Percentiles rank a stretch among this genome's conserved stretches.
phyloP scores from a whole-genome alignment of 1,284 basidiomycete species.

The Pseudozyma thailandica region DNA sequence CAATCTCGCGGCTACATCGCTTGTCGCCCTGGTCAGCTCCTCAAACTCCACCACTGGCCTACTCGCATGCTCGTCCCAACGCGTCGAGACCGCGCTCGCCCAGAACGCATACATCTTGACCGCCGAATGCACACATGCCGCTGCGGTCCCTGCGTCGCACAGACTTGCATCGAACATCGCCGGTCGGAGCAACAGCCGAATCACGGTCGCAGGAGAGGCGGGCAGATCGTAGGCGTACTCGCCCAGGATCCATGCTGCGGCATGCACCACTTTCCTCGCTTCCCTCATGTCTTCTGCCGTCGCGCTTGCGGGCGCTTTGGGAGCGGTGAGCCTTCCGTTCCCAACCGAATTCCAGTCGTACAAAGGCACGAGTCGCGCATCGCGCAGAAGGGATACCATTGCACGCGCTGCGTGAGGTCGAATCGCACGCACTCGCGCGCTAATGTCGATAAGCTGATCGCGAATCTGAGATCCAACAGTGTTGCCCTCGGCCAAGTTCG shows the following conservation, averaged over 20 bases:
- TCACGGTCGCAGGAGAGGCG: constrained; percentile 53
- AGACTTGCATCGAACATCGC: constrained; percentile 30
- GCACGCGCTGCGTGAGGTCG: constrained; percentile 82
- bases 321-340: background rate
- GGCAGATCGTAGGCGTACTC: constrained; percentile 77
- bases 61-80: constrained; percentile 82
- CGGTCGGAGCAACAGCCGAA: constrained; percentile 72
- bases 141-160: constrained; percentile 36
- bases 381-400: constrained; percentile 81
- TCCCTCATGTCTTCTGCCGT: constrained; percentile 17
- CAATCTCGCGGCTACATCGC: constrained; percentile 74
- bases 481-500: constrained; percentile 73
- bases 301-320: constrained; percentile 70
- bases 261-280: constrained; percentile 79
- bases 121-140: constrained; percentile 79
- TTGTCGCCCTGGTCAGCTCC: constrained; percentile 74
- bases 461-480: constrained; percentile 78
- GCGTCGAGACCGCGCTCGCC: constrained; percentile 77
- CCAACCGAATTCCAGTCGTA: constrained; percentile 13
- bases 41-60: constrained; percentile 72
- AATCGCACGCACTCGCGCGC: constrained; percentile 80
- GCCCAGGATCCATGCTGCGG: constrained; percentile 93
- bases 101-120: constrained; percentile 88
- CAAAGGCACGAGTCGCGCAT: constrained; percentile 67
- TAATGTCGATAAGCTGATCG: constrained; percentile 86